Evolutionary conservation across 108 stramenopile species (phyloP), one percentile per base, ranked within the genome.

Genomic region (Nitzschia sp.): DNA sequence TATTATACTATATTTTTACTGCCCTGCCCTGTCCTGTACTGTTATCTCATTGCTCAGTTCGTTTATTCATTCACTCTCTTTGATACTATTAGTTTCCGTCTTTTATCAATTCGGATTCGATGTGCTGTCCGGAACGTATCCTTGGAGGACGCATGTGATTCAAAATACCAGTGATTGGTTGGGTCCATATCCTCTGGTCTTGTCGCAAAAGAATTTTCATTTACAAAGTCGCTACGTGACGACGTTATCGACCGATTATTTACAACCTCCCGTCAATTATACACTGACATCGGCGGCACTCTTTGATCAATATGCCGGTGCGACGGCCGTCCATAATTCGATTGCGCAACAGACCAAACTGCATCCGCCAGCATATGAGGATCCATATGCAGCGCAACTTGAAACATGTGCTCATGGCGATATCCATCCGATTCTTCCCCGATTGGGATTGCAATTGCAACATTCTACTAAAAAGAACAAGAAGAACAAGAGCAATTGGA

Each of bases 61-160:
- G n/a, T n/a, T n/a, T n/a, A 13, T 17, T 25, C 28, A 27, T 5
- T 23, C 19, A 26, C 28, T 13, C 36, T 26, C 46, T 62, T 53
- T 30, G 1, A 36, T 50, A 31, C 13, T 2, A 15, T 0, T 38
- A 67, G 73, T 76, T 9, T 44, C 75, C 0, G 45, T 56, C 30
- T 69, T 76, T 46, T 63, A 52, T 34, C 67, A 76, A 23, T 76
- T 69, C 55, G 75, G 75, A 23, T 68, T 68, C 36, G 36, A 61
- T 11, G 23, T 76, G 22, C 58, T 50, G 4, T 30, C 59, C 2
- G 75, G 75, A 19, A 63, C 66, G 28, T 60, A 60, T 63, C 58
- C 61, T 5, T 41, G 22, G 36, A 54, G 66, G 30, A 69, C 44
- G 6, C 58, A 63, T 45, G 29, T 44, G 16, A 23, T 36, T 13